These are phyloP conservation scores for Pythium apleroticum DNA, from an alignment of 352 stramenopile genomes.

Conservation along the genomic window DNA sequence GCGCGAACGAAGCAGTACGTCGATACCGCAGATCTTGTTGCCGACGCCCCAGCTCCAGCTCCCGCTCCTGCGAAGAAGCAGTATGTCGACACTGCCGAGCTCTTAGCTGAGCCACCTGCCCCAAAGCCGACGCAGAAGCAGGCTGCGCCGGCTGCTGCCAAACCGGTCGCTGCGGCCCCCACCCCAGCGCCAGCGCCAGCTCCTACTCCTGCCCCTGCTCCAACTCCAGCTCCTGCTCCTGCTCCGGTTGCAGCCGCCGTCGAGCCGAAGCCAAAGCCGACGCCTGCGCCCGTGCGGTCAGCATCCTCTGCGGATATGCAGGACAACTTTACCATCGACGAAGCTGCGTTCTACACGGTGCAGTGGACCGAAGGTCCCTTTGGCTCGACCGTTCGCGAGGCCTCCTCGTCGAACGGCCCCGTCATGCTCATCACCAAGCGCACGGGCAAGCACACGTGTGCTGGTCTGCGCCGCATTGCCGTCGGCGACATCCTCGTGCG, in stretches of 20 bases:
- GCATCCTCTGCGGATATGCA: slow-evolving; percentile 26
- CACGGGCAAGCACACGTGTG: slow-evolving; percentile 73
- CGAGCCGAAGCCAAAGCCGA: background rate
- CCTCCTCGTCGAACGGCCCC: slow-evolving; percentile 57
- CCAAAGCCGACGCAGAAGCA: slow-evolving; percentile 19
- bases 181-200: slow-evolving; percentile 25
- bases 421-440: slow-evolving; percentile 82
- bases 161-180: slow-evolving; percentile 13
- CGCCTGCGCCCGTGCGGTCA: slow-evolving; percentile 20
- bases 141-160: slow-evolving; percentile 1
- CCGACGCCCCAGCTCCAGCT: slow-evolving; percentile 1
- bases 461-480: slow-evolving; percentile 67
- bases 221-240: slow-evolving; percentile 24
- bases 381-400: slow-evolving; percentile 78
- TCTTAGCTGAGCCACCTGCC: slow-evolving; percentile 13
- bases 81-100: slow-evolving; percentile 9
- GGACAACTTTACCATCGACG: slow-evolving; percentile 65
- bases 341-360: slow-evolving; percentile 73
- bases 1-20: slow-evolving; percentile 10
- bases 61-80: slow-evolving; percentile 1
- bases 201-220: slow-evolving; percentile 13
- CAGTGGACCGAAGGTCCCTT: slow-evolving; percentile 83
- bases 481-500: slow-evolving; percentile 78
- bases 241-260: slow-evolving; percentile 17
- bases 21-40: slow-evolving; percentile 19